Base-by-base conservation (phyloP, 768 basidiomycete genomes). In the Collybia sp. region DNA sequence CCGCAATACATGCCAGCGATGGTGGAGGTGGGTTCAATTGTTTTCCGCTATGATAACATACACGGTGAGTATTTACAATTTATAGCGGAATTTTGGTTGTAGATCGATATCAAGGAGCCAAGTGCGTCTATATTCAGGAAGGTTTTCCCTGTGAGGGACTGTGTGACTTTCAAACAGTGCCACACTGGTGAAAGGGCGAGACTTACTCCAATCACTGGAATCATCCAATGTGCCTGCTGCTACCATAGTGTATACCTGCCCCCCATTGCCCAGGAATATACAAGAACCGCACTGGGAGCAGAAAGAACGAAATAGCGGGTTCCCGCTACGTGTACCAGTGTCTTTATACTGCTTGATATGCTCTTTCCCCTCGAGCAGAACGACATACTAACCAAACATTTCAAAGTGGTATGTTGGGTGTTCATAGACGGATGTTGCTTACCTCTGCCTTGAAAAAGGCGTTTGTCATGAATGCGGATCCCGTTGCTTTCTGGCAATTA, bases 401-500 rank as follows among this genome's bases (percentile, higher is more conserved):
- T 8, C 25, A 8, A 8, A 25, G 8, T 25, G 8, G 25, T 8
- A 25, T 8, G 8, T 25, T 8, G 8, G 25, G 8, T 25, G 25
- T 25, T 25, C 25, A 25, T 25, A n/a, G n/a, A n/a, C n/a, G 25
- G 25, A 8, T 25, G 8, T 8, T 8, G 8, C 25, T 25, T 41
- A 72, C 72, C 51, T 68, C 48, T 12, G 45, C 50, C 30, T 58
- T 55, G 48, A 69, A 71, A 45, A 69, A 65, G 5, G 56, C 54
- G 37, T 69, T 71, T 36, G 66, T 58, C 64, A 71, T 64, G 48
- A 71, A 71, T 12, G 67, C 67, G 12, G 65, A 58, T 3, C 72
- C 71, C 12, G 64, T 68, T 16, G 65, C 60, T 53, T 71, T 71
- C 55, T 62, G 65, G 52, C 72, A 72, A 40, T 72, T 69, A n/a